A percentile compares a stretch with the other conserved stretches of the same genome.
phyloP scores from a whole-genome alignment of 2,329 filamentous ascomycete species.

The Epichloe glyceriae region DNA sequence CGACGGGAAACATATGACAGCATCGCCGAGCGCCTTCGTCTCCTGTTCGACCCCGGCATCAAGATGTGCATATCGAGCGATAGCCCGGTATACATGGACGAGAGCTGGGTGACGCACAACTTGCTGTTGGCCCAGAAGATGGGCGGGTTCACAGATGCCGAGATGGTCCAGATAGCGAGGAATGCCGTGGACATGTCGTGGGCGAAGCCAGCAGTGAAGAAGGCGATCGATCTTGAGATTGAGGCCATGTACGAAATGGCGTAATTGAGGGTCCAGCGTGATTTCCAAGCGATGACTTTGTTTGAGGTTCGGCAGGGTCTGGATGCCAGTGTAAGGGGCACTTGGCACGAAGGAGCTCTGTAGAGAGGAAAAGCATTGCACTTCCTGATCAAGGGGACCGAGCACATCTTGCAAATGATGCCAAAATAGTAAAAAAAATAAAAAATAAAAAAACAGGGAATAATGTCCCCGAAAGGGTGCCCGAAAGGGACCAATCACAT shows the following conservation, averaged over 20 bases:
- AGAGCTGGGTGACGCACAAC: conserved; percentile 35
- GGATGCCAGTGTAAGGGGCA: no score
- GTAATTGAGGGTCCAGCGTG: background rate
- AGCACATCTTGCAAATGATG: no score
- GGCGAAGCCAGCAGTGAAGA: conserved; percentile 27
- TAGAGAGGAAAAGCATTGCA: no score
- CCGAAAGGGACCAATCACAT: no score
- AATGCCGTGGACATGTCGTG: conserved; percentile 34
- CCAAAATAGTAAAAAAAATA: no score
- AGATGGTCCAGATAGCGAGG: conserved; percentile 28
- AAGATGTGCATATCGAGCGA: conserved; percentile 59
- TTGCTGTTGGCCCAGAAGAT: conserved; percentile 29
- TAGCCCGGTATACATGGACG: conserved; percentile 52
- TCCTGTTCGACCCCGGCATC: conserved; percentile 48
- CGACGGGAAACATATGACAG: conserved; percentile 16
- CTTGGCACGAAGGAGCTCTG: no score
- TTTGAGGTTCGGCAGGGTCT: no score
- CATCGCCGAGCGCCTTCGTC: conserved; percentile 36
- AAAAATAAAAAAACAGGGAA: no score
- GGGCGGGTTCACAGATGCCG: conserved; percentile 24
- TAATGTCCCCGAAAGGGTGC: no score
- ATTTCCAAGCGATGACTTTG: background rate
- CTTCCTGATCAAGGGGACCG: no score
- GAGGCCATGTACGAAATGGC: background rate
- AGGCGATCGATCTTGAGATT: background rate